These are phyloP conservation scores for Camillea tinctor DNA, from an alignment of 2,329 filamentous ascomycete genomes.

Conservation along the genomic window DNA sequence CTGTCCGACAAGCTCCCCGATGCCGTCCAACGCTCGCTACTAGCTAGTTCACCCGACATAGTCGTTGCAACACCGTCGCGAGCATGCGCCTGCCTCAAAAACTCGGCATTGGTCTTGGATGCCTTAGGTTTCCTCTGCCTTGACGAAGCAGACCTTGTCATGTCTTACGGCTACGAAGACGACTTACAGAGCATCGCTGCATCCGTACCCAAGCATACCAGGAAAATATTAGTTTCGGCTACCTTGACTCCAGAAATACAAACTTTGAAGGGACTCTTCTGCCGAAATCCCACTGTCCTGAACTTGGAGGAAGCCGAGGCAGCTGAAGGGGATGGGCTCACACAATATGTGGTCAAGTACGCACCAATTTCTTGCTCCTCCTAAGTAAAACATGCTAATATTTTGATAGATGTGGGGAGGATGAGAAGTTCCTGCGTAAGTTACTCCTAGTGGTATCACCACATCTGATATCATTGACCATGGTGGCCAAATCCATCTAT, in stretches of 20 bases:
- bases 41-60: slow-evolving; percentile 83
- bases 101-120: slow-evolving; percentile 66
- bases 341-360: slow-evolving; percentile 82
- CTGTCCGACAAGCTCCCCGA: slow-evolving; percentile 88
- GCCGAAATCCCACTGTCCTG: slow-evolving; percentile 73
- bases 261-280: slow-evolving; percentile 80
- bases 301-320: slow-evolving; percentile 82
- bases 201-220: slow-evolving; percentile 77
- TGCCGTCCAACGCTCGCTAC: slow-evolving; percentile 80
- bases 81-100: slow-evolving; percentile 75
- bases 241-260: slow-evolving; percentile 88
- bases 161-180: slow-evolving; percentile 92
- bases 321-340: slow-evolving; percentile 71
- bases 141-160: slow-evolving; percentile 89
- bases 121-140: slow-evolving; percentile 77
- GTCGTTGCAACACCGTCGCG: slow-evolving; percentile 89
- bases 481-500: neutral
- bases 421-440: slow-evolving; percentile 88
- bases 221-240: slow-evolving; percentile 91
- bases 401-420: slow-evolving; percentile 72
- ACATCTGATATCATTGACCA: neutral
- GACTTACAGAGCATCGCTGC: slow-evolving; percentile 80
- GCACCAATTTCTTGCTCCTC: slow-evolving; percentile 21
- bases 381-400: neutral
- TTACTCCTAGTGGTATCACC: neutral